Conservation (phyloP, 345 rosid species). For the Gynandropsis gynandra region DNA sequence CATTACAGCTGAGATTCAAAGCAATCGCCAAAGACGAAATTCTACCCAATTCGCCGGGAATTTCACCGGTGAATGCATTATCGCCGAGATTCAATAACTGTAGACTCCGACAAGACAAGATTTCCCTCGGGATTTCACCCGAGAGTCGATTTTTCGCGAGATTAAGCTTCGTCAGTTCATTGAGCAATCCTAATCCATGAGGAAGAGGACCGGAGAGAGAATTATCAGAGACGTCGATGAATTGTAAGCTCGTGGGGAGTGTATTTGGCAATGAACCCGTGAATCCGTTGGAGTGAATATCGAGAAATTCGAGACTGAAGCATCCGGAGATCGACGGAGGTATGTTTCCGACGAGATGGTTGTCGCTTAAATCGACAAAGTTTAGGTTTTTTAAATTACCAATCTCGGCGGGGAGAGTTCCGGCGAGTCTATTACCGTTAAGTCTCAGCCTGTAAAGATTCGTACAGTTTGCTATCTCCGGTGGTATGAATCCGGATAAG, state of each 20-base stretch:
- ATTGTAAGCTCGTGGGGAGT: conserved; percentile 59
- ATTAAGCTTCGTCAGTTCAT: conserved; percentile 66
- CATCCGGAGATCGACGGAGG: conserved; percentile 57
- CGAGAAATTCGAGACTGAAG: conserved; percentile 56
- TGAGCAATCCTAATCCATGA: conserved; percentile 52
- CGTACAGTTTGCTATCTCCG: conserved; percentile 79
- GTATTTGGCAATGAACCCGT: conserved; percentile 57
- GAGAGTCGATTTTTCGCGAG: conserved; percentile 61
- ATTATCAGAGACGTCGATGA: conserved; percentile 67
- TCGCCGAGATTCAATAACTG: conserved; percentile 69
- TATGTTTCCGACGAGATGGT: conserved; percentile 56
- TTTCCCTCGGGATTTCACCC: conserved; percentile 63
- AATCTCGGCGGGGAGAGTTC: conserved; percentile 71
- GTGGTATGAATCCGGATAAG: conserved; percentile 69
- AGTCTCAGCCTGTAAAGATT: conserved; percentile 56
- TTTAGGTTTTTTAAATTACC: conserved; percentile 56
- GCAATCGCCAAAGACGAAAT: conserved; percentile 72
- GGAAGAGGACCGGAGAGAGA: conserved; percentile 54
- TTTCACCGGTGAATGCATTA: conserved; percentile 61
- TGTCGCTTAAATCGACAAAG: conserved; percentile 66
- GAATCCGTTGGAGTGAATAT: conserved; percentile 74
- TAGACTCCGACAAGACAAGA: conserved; percentile 59
- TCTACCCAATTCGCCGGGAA: conserved; percentile 72
- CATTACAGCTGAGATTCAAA: conserved; percentile 81
- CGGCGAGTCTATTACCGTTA: conserved; percentile 60